Base-by-base conservation (phyloP, 2,329 filamentous ascomycete species). In the Penicillium sp. region DNA sequence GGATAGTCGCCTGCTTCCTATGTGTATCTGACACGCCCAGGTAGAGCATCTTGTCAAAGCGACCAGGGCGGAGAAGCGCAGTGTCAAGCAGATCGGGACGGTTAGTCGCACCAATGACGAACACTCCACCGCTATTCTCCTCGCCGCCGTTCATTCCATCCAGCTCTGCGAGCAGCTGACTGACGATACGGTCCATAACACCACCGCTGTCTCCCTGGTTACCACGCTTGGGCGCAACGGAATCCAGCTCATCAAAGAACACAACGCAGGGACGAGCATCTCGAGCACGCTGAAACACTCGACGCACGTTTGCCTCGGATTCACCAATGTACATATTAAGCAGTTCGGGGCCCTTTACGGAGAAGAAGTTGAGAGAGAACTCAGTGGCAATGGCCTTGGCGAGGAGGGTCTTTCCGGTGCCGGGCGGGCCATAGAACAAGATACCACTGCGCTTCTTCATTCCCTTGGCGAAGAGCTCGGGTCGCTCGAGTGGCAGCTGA, bases 311-410 rank as follows among this genome's bases (percentile, higher is more conserved):
- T 83, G 91, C 96, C 81, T 99, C 96, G 54, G 94, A 99, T 81
- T 99, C 94, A 88, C 94, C 94, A 75, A 99, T 97, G 90, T 94
- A 99, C 94, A 99, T 99, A 77, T 93, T 97, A 68, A 99, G 87
- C 72, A 99, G 83, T 77, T 99, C 94, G 41, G 94, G 96, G 59
- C 94, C 94, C 85, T 99, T 99, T 78, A 99, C 90, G 29, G 94
- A 99, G 77, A 99, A 97, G 82, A 99, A 99, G 82, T 99, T 99
- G 83, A 94, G 91, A 59, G 94, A 90, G 75, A 93, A 97, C 81
- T 99, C 94, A 78, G 97, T 99, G 76, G 94, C 94, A 69, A 99
- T 96, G 70, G 94, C 94, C 84, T 99, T 99, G 73, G 94, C 94
- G 79, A 99, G 90, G 79, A 99, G 86, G 51, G 94, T 99, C 85